These are phyloP conservation scores for Larix sibirica DNA, from an alignment of 83 land plant genomes.

Conservation along the genomic window DNA sequence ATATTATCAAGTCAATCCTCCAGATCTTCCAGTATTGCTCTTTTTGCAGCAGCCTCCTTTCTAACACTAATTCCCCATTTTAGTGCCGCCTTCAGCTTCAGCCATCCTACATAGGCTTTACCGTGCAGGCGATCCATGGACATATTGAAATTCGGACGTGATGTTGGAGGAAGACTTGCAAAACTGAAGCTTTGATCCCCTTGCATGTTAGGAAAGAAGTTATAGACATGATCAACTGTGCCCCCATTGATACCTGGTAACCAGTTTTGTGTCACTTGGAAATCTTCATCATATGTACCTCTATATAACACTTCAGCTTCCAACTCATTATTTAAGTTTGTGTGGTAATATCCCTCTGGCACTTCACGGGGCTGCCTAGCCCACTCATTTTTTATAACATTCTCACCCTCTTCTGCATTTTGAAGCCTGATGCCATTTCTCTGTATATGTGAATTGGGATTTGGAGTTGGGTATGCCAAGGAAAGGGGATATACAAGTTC, in stretches of 20 bases:
- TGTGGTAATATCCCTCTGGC: background rate
- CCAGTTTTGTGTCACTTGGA: slow-evolving; percentile 22
- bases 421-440: background rate
- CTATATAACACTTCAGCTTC: background rate
- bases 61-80: slow-evolving; percentile 62
- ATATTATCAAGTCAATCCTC: slow-evolving; percentile 21
- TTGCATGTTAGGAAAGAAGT: slow-evolving; percentile 11
- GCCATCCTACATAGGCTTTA: slow-evolving; percentile 55
- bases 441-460: background rate
- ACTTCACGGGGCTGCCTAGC: background rate
- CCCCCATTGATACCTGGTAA: slow-evolving; percentile 20
- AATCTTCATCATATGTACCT: background rate
- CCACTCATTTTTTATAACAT: background rate
- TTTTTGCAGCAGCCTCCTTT: slow-evolving; percentile 47
- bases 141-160: background rate
- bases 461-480: background rate
- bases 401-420: background rate
- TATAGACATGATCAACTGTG: slow-evolving; percentile 16
- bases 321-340: slow-evolving; percentile 9
- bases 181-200: slow-evolving; percentile 15
- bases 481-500: background rate
- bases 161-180: slow-evolving; percentile 7
- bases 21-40: slow-evolving; percentile 56
- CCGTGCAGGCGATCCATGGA: slow-evolving; percentile 22
- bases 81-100: slow-evolving; percentile 62